Evolutionary conservation across 148 eudicot species (phyloP), one percentile per base, ranked within the genome.

Genomic region (Heliosperma pusillum): DNA sequence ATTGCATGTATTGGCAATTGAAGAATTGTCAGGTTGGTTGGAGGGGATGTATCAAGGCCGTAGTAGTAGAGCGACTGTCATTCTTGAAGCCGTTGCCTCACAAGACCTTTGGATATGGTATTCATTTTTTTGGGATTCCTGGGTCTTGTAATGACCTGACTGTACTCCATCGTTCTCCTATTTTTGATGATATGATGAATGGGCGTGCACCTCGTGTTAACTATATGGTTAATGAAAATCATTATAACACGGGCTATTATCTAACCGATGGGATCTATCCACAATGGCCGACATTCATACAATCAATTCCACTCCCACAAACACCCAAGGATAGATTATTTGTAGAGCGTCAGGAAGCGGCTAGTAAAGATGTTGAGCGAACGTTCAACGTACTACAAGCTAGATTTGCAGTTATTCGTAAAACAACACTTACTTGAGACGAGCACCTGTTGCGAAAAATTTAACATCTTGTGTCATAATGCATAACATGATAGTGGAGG

Each of bases 181-280:
- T 60, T 4, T 60, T 21, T 60, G 22, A 21, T 25, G 29, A 60
- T 7, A 5, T 21, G 11, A 21, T 60, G 29, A 12, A 60, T n/a
- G 65, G 65, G 22, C 2, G 29, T 20, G 65, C 65, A 21, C 65
- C 65, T n/a, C n/a, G n/a, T n/a, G n/a, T n/a, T n/a, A n/a, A n/a
- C n/a, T n/a, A n/a, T n/a, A n/a, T n/a, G n/a, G n/a, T 64, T 7
- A 74, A 74, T 26, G 61, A 13, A 3, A 33, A 24, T 6, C 58
- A 64, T 20, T 63, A 74, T 25, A 13, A 64, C 22, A 26, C 58
- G 24, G 75, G 44, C 1, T 29, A 72, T 72, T 58, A 72, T 55
- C 25, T 72, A 12, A 24, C 40, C 2, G 77, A 62, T 62, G 70
- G 42, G 9, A 62, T 74, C 40, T 74, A 63, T 74, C 69, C 77